Percentiles rank a stretch among this genome's conserved stretches.
phyloP scores from a whole-genome alignment of 495 filamentous ascomycete genomes.

The Aspergillus sclerotioniger region DNA sequence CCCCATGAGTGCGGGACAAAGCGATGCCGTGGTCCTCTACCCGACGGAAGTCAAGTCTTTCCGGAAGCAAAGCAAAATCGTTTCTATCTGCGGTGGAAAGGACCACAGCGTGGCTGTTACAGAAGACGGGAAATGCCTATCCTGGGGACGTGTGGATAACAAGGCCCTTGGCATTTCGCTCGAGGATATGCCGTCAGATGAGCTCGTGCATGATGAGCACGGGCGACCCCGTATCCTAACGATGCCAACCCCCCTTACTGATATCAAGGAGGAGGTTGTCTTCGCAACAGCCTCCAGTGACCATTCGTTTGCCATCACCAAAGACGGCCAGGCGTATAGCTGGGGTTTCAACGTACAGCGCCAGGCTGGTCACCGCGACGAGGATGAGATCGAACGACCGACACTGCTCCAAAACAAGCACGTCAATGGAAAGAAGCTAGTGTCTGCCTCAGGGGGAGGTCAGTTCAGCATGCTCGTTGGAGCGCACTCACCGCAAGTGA shows the following conservation, averaged over 20 bases:
- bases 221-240: conserved; percentile 56
- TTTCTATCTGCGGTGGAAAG: conserved; percentile 58
- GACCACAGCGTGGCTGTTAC: conserved; percentile 68
- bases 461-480: conserved; percentile 63
- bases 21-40: conserved; percentile 41
- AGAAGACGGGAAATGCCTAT: conserved; percentile 58
- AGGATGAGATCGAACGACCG: conserved; percentile 58
- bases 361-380: conserved; percentile 63
- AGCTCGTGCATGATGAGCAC: conserved; percentile 56
- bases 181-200: conserved; percentile 49
- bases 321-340: conserved; percentile 58
- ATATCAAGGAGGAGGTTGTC: conserved; percentile 25
- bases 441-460: conserved; percentile 60
- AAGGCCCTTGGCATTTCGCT: conserved; percentile 57
- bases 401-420: conserved; percentile 63
- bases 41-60: conserved; percentile 54
- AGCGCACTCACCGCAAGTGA: conserved; percentile 2
- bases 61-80: conserved; percentile 42
- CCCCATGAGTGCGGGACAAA: conserved; percentile 54
- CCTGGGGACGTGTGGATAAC: conserved; percentile 69
- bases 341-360: conserved; percentile 70
- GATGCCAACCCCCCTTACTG: conserved; percentile 43
- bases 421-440: conserved; percentile 55
- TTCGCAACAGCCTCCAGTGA: conserved; percentile 52
- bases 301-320: conserved; percentile 59